A percentile compares a stretch with the other conserved stretches of the same genome.
These are phyloP conservation scores for Cercospora sp. DNA, from an alignment of 2,329 filamentous ascomycete species.

Conservation along the genomic window DNA sequence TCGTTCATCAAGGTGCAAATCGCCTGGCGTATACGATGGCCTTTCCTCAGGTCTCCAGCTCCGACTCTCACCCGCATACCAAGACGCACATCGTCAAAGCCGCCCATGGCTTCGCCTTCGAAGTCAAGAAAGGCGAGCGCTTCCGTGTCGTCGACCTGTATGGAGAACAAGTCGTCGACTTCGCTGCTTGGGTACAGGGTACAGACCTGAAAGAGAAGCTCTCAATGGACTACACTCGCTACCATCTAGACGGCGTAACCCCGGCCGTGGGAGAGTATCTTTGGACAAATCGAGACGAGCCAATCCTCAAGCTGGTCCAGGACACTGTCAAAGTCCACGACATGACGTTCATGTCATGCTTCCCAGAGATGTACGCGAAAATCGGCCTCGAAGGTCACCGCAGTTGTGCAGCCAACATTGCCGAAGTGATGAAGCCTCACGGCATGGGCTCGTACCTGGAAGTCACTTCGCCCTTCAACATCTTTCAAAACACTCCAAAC, in stretches of 20 bases:
- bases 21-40: background rate
- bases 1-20: background rate
- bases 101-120: constrained; percentile 39
- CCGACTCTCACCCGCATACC: background rate
- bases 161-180: constrained; percentile 45
- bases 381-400: constrained; percentile 39
- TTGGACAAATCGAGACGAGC: constrained; percentile 41
- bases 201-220: constrained; percentile 39
- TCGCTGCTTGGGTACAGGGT: constrained; percentile 41
- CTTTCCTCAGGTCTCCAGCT: background rate
- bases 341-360: constrained; percentile 44
- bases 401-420: constrained; percentile 42
- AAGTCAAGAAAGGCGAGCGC: constrained; percentile 38
- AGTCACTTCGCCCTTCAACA: constrained; percentile 43
- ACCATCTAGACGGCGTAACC: constrained; percentile 39
- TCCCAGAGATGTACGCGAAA: constrained; percentile 41
- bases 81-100: constrained; percentile 33
- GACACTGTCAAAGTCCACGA: constrained; percentile 46
- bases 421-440: constrained; percentile 40
- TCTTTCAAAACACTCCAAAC: constrained; percentile 31
- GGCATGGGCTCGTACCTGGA: constrained; percentile 41
- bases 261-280: constrained; percentile 42
- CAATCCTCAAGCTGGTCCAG: constrained; percentile 39
- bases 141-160: constrained; percentile 45
- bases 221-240: constrained; percentile 43